Conservation (phyloP, 1,284 basidiomycete genomes). For the Prillingera fragicola region DNA sequence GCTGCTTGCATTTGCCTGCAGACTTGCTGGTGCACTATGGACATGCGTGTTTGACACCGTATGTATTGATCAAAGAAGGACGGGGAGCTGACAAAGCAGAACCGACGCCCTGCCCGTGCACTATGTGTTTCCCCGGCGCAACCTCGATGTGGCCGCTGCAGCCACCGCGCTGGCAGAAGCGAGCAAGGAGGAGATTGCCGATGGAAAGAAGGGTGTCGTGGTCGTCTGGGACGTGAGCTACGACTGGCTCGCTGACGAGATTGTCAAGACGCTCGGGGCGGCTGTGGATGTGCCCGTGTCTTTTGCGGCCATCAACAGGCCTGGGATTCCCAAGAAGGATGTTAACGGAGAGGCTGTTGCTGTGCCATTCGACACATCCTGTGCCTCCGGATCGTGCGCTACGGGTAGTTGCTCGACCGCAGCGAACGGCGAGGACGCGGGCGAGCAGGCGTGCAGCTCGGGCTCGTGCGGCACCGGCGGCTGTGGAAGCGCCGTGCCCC, state of each 20-base stretch:
- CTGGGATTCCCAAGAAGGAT: constrained; percentile 3
- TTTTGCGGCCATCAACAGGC: constrained; percentile 31
- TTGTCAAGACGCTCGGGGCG: constrained; percentile 21
- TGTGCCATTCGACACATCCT: too few relatives aligned
- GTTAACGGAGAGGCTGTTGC: constrained; percentile 1
- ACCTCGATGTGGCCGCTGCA: constrained; percentile 31
- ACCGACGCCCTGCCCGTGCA: constrained; percentile 47
- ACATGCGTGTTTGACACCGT: constrained; percentile 78
- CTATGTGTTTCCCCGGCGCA: constrained; percentile 47
- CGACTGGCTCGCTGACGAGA: constrained; percentile 55
- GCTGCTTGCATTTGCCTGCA: constrained; percentile 88
- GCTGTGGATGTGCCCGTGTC: constrained; percentile 20
- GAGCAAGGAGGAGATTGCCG: constrained; percentile 22
- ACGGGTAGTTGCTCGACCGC: not conserved
- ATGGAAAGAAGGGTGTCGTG: constrained; percentile 48
- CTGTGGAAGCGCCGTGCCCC: not conserved
- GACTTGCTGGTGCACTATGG: constrained; percentile 93
- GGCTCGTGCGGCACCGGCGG: constrained; percentile 1
- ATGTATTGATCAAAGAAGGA: constrained; percentile 33
- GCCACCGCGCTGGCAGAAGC: constrained; percentile 22
- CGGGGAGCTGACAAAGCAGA: constrained; percentile 20
- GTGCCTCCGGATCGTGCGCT: not conserved
- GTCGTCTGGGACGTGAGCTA: constrained; percentile 78
- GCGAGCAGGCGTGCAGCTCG: too few relatives aligned
- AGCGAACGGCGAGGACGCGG: too few relatives aligned